Evolutionary conservation across 129 eudicot genomes (phyloP).

Genomic region (Gnaphalium uliginosum): DNA sequence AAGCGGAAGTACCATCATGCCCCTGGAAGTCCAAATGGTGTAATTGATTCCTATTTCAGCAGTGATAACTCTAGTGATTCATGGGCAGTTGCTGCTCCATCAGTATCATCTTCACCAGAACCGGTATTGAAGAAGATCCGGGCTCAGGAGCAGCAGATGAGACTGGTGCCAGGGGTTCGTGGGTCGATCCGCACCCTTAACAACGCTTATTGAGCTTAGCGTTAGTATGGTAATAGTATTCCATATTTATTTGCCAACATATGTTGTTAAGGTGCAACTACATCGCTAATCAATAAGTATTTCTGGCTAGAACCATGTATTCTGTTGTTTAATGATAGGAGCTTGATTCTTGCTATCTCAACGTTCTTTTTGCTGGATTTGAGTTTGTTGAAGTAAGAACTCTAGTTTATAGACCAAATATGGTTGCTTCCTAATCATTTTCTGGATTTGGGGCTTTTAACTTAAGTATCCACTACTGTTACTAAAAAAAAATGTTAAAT

Average conservation of each 20-base stretch:
- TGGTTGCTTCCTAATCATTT: too few species aligned
- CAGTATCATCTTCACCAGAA: conserved; percentile 65
- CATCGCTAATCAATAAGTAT: conserved; percentile 34
- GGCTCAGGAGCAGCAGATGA: conserved; percentile 67
- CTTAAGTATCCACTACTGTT: too few species aligned
- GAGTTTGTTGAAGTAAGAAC: conserved; percentile 23
- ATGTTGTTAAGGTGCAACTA: conserved; percentile 34
- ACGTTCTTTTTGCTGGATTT: conserved; percentile 13
- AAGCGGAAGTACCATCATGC: conserved; percentile 55
- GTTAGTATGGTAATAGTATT: conserved; percentile 25
- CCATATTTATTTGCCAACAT: conserved; percentile 31
- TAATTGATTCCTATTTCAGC: conserved; percentile 65
- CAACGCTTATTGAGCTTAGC: conserved; percentile 37
- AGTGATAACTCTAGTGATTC: conserved; percentile 65
- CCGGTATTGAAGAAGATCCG: conserved; percentile 70
- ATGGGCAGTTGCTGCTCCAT: conserved; percentile 50
- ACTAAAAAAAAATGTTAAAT: too few species aligned
- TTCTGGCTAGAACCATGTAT: conserved; percentile 28
- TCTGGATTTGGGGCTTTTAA: too few species aligned
- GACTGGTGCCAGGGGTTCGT: conserved; percentile 47
- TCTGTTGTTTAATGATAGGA: conserved; percentile 34
- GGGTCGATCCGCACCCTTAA: conserved; percentile 34
- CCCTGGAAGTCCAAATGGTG: conserved; percentile 76
- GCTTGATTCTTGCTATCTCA: conserved; percentile 29
- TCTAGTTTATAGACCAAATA: neutral